These are phyloP conservation scores for Vaccinium vitisidaea DNA, from an alignment of 148 eudicot species.

Conservation along the genomic window DNA sequence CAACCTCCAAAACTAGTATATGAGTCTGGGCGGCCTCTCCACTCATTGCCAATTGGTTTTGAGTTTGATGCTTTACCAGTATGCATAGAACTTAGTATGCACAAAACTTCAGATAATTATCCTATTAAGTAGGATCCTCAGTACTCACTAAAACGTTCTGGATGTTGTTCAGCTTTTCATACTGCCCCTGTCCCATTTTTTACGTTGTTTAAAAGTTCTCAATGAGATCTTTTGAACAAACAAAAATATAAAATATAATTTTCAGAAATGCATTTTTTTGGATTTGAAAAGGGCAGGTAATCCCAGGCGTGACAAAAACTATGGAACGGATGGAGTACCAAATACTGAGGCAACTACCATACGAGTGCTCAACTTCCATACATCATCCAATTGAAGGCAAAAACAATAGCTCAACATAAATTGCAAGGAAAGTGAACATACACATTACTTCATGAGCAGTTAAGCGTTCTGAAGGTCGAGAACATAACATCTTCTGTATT, in stretches of 20 bases:
- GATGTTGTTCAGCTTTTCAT: background rate
- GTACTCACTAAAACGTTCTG: background rate
- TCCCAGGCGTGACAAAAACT: background rate
- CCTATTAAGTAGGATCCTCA: background rate
- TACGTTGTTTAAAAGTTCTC: background rate
- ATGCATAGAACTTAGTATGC: too few species aligned
- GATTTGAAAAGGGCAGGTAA: background rate
- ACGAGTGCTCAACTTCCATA: background rate
- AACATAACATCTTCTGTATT: constrained; percentile 80
- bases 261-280: background rate
- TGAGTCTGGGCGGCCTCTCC: too few species aligned
- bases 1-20: too few species aligned
- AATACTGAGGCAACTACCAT: background rate
- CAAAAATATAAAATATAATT: background rate
- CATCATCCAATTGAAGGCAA: background rate
- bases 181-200: background rate
- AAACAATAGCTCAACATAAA: constrained; percentile 7
- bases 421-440: constrained; percentile 34
- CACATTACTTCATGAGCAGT: constrained; percentile 96
- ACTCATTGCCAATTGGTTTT: too few species aligned
- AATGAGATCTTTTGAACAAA: background rate
- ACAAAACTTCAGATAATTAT: background rate
- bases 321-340: background rate
- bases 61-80: too few species aligned
- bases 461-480: constrained; percentile 61